Evolutionary conservation across 495 filamentous ascomycete species (phyloP).

Genomic region (Penicillium turbatum): DNA sequence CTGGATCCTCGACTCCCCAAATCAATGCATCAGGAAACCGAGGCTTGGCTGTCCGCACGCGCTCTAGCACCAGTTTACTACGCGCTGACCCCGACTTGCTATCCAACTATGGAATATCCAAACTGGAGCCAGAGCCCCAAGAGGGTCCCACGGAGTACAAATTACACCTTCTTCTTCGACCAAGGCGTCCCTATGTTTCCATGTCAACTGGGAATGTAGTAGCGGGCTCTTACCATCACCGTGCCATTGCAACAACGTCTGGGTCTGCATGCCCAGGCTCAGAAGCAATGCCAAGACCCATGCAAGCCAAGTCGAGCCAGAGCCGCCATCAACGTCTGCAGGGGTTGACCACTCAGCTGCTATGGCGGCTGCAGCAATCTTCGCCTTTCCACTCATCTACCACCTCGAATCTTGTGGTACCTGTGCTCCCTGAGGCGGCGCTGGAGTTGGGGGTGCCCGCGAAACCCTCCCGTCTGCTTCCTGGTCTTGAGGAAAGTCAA

Average conservation of each 20-base stretch:
- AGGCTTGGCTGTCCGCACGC: slow-evolving; percentile 22
- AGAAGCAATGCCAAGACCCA: slow-evolving; percentile 23
- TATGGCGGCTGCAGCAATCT: slow-evolving; percentile 94
- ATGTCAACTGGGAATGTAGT: slow-evolving; percentile 57
- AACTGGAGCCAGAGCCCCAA: slow-evolving; percentile 85
- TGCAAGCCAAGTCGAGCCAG: slow-evolving; percentile 31
- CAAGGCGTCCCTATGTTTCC: slow-evolving; percentile 66
- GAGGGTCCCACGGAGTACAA: slow-evolving; percentile 96
- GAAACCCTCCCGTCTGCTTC: slow-evolving; percentile 60
- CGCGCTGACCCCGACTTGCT: slow-evolving; percentile 46
- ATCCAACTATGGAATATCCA: slow-evolving; percentile 67
- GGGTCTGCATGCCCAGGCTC: slow-evolving; percentile 21
- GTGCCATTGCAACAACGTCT: slow-evolving; percentile 20
- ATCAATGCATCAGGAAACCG: slow-evolving; percentile 17
- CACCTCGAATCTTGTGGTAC: slow-evolving; percentile 65
- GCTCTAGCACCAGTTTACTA: slow-evolving; percentile 24
- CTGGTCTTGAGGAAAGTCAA: slow-evolving; percentile 85
- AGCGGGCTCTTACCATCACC: slow-evolving; percentile 57
- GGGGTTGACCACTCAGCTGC: slow-evolving; percentile 86
- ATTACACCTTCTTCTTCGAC: slow-evolving; percentile 80
- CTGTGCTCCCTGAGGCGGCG: slow-evolving; percentile 62
- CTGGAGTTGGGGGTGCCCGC: slow-evolving; percentile 49
- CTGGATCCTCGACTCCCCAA: slow-evolving; percentile 42
- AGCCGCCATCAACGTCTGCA: slow-evolving; percentile 79
- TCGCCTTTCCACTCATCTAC: slow-evolving; percentile 81